A percentile compares a stretch with the other conserved stretches of the same genome.
phyloP scores from a whole-genome alignment of 345 rosid species.

The Hypericum perforatum region DNA sequence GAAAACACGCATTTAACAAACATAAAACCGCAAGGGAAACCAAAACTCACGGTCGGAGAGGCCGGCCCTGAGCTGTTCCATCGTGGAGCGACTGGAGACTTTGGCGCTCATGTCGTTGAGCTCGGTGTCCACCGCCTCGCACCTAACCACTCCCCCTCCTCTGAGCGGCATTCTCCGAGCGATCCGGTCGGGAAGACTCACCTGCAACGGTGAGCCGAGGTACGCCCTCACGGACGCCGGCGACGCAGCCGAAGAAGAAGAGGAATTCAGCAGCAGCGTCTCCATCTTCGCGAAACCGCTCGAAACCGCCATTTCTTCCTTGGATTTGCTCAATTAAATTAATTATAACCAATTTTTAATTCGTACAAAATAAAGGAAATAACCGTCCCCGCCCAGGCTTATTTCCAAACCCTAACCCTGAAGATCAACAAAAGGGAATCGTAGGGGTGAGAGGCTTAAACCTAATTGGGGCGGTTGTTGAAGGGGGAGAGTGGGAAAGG shows the following conservation, averaged over 20 bases:
- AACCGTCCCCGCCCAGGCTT: background rate
- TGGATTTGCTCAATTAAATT: background rate
- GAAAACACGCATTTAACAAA: background rate
- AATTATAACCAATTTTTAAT: background rate
- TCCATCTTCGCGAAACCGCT: conserved; percentile 24
- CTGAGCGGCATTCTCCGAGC: background rate
- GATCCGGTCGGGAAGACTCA: conserved; percentile 2
- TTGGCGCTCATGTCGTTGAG: conserved; percentile 8
- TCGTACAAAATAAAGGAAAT: background rate
- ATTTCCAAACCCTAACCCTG: too few relatives aligned
- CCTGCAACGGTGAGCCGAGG: background rate
- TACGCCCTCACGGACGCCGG: background rate
- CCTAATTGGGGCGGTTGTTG: too few relatives aligned
- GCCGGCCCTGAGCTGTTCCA: conserved; percentile 28
- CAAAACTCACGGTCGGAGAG: conserved; percentile 20
- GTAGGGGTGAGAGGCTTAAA: too few relatives aligned
- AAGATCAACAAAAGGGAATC: too few relatives aligned
- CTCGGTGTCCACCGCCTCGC: conserved; percentile 6
- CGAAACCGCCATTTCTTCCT: conserved; percentile 12
- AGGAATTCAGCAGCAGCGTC: conserved; percentile 16
- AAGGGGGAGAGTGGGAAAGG: background rate
- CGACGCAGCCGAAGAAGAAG: conserved; percentile 11
- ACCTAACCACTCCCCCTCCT: background rate
- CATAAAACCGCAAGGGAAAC: background rate
- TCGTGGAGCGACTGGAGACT: conserved; percentile 25